Evolutionary conservation across 306 rosid genomes (phyloP).

Genomic region (Lagenaria siceraria): DNA sequence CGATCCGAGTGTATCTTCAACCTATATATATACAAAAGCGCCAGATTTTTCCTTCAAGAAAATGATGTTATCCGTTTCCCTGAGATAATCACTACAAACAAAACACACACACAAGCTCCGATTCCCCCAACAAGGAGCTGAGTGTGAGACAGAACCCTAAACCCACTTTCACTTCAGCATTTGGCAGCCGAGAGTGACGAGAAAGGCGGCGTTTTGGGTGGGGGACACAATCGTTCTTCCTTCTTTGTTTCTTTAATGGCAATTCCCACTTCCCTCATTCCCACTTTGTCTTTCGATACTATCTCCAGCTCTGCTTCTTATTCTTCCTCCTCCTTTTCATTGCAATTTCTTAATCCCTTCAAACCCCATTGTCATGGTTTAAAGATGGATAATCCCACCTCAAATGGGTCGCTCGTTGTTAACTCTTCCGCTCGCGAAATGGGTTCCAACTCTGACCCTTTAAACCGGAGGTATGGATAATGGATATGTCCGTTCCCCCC

Average conservation of each 20-base stretch:
- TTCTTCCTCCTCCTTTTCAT: conserved; percentile 14
- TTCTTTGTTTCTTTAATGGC: conserved; percentile 18
- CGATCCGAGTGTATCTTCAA: no score
- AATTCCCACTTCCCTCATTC: conserved; percentile 13
- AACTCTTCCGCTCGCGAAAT: conserved; percentile 21
- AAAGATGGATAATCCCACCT: neutral
- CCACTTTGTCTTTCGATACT: conserved; percentile 15
- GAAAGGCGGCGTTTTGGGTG: neutral
- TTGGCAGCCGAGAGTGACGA: neutral
- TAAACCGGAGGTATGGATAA: conserved; percentile 19
- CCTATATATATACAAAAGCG: no score
- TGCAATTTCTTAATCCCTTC: conserved; percentile 5
- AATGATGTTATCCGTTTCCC: neutral
- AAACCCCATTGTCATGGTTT: conserved; percentile 10
- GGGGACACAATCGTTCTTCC: neutral
- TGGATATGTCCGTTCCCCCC: neutral
- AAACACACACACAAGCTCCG: no score
- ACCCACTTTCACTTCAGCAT: neutral
- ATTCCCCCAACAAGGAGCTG: neutral
- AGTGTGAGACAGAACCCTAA: neutral
- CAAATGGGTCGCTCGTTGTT: conserved; percentile 6
- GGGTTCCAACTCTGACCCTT: conserved; percentile 20
- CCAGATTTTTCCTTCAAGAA: no score
- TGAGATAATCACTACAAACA: neutral
- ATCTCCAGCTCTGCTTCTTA: conserved; percentile 4